Percentiles rank a stretch among this genome's conserved stretches.
Evolutionary conservation across 306 rosid genomes (phyloP).

Genomic region (Biancaea sappan): DNA sequence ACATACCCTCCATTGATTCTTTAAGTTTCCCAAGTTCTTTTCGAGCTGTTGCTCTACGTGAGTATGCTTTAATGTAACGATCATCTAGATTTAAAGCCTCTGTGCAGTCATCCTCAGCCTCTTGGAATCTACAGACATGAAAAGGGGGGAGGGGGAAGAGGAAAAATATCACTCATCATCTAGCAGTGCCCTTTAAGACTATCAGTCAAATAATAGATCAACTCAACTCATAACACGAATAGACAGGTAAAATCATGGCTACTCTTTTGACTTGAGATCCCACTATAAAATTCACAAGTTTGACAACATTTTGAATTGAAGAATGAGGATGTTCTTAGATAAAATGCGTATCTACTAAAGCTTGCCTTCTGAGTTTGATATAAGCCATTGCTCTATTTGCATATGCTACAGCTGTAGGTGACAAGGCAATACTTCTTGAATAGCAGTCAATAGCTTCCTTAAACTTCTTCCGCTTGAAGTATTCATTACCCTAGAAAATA

Average conservation of each 20-base stretch:
- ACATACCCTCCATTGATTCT: slow-evolving; percentile 83
- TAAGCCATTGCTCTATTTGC: slow-evolving; percentile 97
- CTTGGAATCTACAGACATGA: slow-evolving; percentile 62
- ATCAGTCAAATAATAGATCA: slow-evolving; percentile 11
- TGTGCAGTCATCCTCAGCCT: slow-evolving; percentile 95
- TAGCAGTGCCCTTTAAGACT: slow-evolving; percentile 25
- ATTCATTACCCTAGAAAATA: slow-evolving; percentile 82
- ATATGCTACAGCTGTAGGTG: slow-evolving; percentile 91
- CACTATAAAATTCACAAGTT: slow-evolving; percentile 13
- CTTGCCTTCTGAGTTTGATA: slow-evolving; percentile 83
- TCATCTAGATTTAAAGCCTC: slow-evolving; percentile 95
- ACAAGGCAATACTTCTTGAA: slow-evolving; percentile 89
- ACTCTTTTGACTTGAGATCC: slow-evolving; percentile 12
- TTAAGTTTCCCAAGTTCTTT: slow-evolving; percentile 85
- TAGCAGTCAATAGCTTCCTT: slow-evolving; percentile 90
- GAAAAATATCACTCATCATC: slow-evolving; percentile 1
- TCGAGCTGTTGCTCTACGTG: slow-evolving; percentile 86
- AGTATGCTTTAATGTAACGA: slow-evolving; percentile 93
- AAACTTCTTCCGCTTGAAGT: slow-evolving; percentile 88
- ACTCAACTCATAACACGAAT: neutral
- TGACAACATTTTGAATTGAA: neutral
- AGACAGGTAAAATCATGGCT: neutral
- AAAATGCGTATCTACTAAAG: neutral
- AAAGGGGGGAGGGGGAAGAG: slow-evolving; percentile 25
- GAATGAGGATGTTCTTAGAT: slow-evolving; percentile 14